These are phyloP conservation scores for Rhizopogon vinicolor DNA, from an alignment of 768 basidiomycete genomes.

Conservation along the genomic window DNA sequence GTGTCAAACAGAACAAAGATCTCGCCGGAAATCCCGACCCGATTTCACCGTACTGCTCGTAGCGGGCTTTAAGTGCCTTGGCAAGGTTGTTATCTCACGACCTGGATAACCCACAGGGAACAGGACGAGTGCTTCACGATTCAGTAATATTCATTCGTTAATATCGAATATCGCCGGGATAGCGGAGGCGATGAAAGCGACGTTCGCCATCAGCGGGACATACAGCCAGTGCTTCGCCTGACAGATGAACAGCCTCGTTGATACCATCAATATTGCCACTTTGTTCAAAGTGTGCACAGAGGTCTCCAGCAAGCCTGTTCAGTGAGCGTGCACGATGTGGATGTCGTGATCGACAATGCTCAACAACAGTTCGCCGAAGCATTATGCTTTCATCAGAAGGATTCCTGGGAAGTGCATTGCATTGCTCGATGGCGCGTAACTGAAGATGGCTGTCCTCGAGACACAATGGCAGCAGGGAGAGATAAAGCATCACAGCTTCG, in stretches of 20 bases:
- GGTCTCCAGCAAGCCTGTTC: not conserved
- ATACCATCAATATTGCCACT: not conserved
- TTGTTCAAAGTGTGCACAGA: not conserved
- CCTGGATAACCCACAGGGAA: constrained; percentile 31
- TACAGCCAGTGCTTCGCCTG: constrained; percentile 17
- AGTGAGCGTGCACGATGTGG: not conserved
- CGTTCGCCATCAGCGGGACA: not conserved
- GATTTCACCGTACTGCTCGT: constrained; percentile 11
- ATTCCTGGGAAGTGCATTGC: not conserved
- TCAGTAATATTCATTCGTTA: not conserved
- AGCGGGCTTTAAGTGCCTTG: constrained; percentile 10
- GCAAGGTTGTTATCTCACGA: constrained; percentile 7
- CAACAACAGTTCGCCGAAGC: not conserved
- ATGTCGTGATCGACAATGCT: not conserved
- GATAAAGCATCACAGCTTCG: too few species aligned
- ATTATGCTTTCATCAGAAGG: not conserved
- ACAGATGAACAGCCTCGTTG: not conserved
- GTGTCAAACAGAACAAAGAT: too few species aligned
- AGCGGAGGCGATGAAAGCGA: not conserved
- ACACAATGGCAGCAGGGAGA: too few species aligned
- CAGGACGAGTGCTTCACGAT: constrained; percentile 22
- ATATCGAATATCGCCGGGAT: not conserved
- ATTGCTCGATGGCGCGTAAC: not conserved
- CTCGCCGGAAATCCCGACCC: too few species aligned
- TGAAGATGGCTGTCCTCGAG: not conserved